These are phyloP conservation scores for Chenopodium suecicum DNA, from an alignment of 148 eudicot genomes.

Conservation along the genomic window DNA sequence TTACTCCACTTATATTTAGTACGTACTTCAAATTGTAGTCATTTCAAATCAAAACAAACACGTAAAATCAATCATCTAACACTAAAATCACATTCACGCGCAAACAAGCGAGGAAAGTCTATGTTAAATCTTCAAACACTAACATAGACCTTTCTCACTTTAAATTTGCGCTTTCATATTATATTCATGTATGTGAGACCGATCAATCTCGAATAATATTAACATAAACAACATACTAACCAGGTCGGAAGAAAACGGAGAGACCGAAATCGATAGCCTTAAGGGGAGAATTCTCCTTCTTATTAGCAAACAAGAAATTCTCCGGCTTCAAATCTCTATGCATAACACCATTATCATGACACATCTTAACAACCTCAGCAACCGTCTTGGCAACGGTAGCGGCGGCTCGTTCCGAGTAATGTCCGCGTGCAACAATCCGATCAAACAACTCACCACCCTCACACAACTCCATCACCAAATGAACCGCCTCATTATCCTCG, in stretches of 20 bases:
- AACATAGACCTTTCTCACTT: too few species aligned
- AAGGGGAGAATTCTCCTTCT: constrained; percentile 69
- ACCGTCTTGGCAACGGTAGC: constrained; percentile 68
- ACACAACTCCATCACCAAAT: constrained; percentile 87
- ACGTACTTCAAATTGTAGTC: too few species aligned
- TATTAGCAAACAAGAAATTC: constrained; percentile 85
- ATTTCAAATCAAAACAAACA: too few species aligned
- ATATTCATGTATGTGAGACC: too few species aligned
- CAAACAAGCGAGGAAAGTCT: too few species aligned
- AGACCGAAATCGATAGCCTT: constrained; percentile 91
- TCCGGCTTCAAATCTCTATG: constrained; percentile 89
- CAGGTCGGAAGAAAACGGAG: constrained; percentile 85
- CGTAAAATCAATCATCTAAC: too few species aligned
- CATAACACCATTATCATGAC: constrained; percentile 79
- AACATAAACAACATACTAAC: constrained; percentile 27
- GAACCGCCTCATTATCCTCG: constrained; percentile 84
- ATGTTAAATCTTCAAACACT: too few species aligned
- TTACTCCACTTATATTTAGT: too few species aligned
- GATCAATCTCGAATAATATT: too few species aligned
- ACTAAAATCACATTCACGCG: too few species aligned
- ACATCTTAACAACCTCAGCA: constrained; percentile 79
- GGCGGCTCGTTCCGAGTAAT: constrained; percentile 82
- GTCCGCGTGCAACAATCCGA: constrained; percentile 84
- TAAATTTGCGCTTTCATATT: too few species aligned
- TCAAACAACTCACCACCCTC: constrained; percentile 89